phyloP scores from a whole-genome alignment of 2,329 filamentous ascomycete genomes.

The Aspergillus novofumigatus region DNA sequence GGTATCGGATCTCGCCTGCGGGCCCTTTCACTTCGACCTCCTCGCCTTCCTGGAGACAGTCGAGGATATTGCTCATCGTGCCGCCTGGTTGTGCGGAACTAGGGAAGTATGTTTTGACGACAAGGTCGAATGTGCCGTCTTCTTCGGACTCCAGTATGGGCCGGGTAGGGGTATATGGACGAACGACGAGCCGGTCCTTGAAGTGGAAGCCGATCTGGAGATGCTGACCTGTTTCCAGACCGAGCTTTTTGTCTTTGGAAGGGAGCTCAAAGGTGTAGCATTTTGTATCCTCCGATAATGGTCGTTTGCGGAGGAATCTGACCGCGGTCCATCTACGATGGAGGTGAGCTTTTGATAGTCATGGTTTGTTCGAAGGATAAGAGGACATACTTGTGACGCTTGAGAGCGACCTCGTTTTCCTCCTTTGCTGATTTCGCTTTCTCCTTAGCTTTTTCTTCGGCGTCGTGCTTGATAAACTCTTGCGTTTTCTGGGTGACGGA shows the following conservation, averaged over 20 bases:
- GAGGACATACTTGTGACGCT: conserved; percentile 26
- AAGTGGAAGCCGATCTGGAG: conserved; percentile 53
- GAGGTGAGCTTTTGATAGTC: neutral
- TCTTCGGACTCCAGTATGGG: conserved; percentile 41
- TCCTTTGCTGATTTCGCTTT: conserved; percentile 34
- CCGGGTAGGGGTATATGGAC: conserved; percentile 49
- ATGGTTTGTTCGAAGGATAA: neutral
- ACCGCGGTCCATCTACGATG: conserved; percentile 43
- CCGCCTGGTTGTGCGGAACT: conserved; percentile 47
- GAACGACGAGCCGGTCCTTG: conserved; percentile 48
- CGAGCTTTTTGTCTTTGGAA: conserved; percentile 38
- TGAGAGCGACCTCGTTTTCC: conserved; percentile 34
- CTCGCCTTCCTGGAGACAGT: conserved; percentile 47
- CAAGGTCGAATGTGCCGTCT: conserved; percentile 47
- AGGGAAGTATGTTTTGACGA: conserved; percentile 52
- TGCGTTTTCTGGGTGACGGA: conserved; percentile 47
- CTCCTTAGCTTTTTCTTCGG: conserved; percentile 39
- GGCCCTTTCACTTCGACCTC: conserved; percentile 52
- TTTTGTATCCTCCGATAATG: conserved; percentile 39
- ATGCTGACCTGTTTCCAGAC: conserved; percentile 51
- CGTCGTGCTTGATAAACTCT: conserved; percentile 45
- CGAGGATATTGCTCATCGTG: conserved; percentile 52
- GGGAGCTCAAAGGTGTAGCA: conserved; percentile 23
- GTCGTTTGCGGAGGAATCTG: conserved; percentile 38
- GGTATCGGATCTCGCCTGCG: conserved; percentile 49